Evolutionary conservation across 2,329 filamentous ascomycete species (phyloP).

Genomic region (Calcarisporium arbuscula): DNA sequence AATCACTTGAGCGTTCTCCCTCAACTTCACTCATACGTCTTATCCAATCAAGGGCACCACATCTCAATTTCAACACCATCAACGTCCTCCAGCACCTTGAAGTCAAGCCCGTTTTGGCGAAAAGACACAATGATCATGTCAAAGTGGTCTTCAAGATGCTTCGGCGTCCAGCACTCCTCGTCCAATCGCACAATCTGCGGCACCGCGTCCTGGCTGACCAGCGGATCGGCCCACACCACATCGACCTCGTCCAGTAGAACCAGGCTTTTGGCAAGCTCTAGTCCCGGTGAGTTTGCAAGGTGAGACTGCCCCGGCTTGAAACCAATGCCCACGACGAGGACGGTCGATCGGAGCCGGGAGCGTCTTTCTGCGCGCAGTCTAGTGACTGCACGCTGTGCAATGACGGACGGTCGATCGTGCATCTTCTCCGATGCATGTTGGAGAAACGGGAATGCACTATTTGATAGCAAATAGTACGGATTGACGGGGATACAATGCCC

Average conservation of each 20-base stretch:
- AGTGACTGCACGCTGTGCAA: constrained; percentile 30
- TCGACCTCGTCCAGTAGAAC: constrained; percentile 28
- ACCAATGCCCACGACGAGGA: constrained; percentile 41
- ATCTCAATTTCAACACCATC: constrained; percentile 28
- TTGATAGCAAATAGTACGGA: constrained; percentile 45
- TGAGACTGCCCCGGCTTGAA: constrained; percentile 45
- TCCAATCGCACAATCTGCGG: constrained; percentile 31
- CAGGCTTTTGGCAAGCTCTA: constrained; percentile 33
- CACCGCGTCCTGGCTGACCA: constrained; percentile 35
- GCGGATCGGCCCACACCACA: constrained; percentile 37
- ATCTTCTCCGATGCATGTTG: constrained; percentile 36
- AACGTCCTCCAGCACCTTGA: constrained; percentile 28
- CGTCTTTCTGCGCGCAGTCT: constrained; percentile 16
- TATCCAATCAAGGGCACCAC: constrained; percentile 29
- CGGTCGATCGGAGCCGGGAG: constrained; percentile 15
- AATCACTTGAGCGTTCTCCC: no score
- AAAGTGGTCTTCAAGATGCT: constrained; percentile 29
- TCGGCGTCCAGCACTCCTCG: constrained; percentile 30
- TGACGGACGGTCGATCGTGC: constrained; percentile 32
- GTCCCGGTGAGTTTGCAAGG: constrained; percentile 40
- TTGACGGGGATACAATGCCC: constrained; percentile 53
- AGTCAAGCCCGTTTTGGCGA: constrained; percentile 35
- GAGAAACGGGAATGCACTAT: constrained; percentile 40
- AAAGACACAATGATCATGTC: constrained; percentile 38
- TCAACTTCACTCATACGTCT: no score